A percentile compares a stretch with the other conserved stretches of the same genome.
Evolutionary conservation across 2,329 filamentous ascomycete species (phyloP).

Genomic region (Lithohypha guttulata): DNA sequence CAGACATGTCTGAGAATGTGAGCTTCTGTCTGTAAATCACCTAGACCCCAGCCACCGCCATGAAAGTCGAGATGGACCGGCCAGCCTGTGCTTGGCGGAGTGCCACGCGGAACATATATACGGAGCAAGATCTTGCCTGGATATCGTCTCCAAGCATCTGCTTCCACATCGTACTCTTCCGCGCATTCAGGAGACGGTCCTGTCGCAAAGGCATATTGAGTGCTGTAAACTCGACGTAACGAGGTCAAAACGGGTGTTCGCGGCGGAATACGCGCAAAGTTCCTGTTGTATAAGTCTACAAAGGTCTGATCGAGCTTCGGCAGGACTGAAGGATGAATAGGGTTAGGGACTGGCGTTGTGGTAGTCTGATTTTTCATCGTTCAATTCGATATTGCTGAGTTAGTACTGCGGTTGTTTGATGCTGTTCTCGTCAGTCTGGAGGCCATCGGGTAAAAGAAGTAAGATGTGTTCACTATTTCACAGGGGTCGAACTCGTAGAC

Average conservation of each 20-base stretch:
- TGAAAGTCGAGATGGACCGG: conserved; percentile 42
- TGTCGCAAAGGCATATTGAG: conserved; percentile 37
- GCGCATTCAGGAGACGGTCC: conserved; percentile 33
- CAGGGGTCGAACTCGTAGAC: too few relatives aligned
- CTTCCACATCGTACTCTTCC: conserved; percentile 30
- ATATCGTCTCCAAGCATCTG: conserved; percentile 13
- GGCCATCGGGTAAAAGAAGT: too few relatives aligned
- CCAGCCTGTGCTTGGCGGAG: conserved; percentile 28
- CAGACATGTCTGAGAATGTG: conserved; percentile 41
- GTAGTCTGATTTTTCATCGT: too few relatives aligned
- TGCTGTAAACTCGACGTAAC: conserved; percentile 34
- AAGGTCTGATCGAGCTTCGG: conserved; percentile 39
- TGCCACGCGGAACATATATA: conserved; percentile 34
- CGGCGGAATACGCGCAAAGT: conserved; percentile 33
- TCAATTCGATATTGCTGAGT: too few relatives aligned
- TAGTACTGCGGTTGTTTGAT: too few relatives aligned
- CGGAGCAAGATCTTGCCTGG: conserved; percentile 28
- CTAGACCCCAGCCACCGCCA: conserved; percentile 41
- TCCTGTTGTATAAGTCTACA: conserved; percentile 39
- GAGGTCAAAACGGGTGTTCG: conserved; percentile 32
- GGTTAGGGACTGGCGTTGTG: too few relatives aligned
- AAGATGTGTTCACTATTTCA: too few relatives aligned
- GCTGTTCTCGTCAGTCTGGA: too few relatives aligned
- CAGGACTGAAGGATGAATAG: conserved; percentile 38
- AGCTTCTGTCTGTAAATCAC: conserved; percentile 40